Evolutionary conservation across 2,329 filamentous ascomycete genomes (phyloP), one percentile per base, ranked within the genome.

Genomic region (Ophiocordyceps camponoti-leonardi): DNA sequence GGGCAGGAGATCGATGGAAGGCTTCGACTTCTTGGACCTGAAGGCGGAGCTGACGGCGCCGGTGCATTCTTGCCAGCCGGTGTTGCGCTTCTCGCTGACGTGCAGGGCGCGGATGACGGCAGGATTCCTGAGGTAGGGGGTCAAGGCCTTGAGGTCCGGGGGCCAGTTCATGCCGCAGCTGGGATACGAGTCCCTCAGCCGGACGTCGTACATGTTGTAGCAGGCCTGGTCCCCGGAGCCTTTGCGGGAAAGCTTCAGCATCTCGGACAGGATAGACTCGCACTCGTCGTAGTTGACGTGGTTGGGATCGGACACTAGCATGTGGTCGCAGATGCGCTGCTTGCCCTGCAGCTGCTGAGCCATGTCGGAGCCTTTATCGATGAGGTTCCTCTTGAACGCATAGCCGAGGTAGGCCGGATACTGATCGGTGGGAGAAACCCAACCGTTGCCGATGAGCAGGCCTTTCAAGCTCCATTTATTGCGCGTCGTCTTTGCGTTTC

Each of bases 141-240:
- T 85, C 20, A 98, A 75, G 44, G 74, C 59, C 42, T 64, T 63
- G 56, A 98, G 70, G 64, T 98, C 92, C 51, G 87, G 83, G 30
- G 92, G 92, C 93, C 93, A 98, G 66, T 87, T 90, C 88, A 94
- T 94, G 53, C 92, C 92, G 61, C 92, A 98, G 50, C 81, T 82
- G 5, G 85, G 83, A 61, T 77, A 86, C 7, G 67, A 67, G 62
- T 98, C 92, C 51, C 71, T 79, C 42, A 95, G 72, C 42, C 90
- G 85, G 45, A 96, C 75, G 61, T 99, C 92, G 62, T 99, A 99
- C 86, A 96, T 95, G 66, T 98, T 99, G 60, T 80, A 62, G 62
- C 93, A 98, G 43, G 72, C 64, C 43, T 73, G 64, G 40, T 73
- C 61, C 44, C 71, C 69, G 46, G 73, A 62, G 19, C 69, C 67